Conservation (phyloP, 306 rosid species). For the Begonia masoniana region DNA sequence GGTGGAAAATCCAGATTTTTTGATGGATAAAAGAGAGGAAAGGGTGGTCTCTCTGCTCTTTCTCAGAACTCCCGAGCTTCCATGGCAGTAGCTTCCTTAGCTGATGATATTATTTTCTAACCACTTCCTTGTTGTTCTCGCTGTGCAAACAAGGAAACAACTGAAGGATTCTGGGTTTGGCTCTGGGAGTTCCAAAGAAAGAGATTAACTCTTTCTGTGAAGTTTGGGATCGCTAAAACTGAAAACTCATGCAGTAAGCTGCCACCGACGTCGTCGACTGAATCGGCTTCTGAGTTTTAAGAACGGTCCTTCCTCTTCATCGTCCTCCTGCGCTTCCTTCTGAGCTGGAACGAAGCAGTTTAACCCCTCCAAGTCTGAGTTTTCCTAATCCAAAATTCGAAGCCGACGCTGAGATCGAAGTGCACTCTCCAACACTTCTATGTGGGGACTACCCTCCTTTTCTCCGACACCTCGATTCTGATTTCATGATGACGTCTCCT, state of each 20-base stretch:
- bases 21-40: too few relatives aligned
- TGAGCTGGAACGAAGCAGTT: constrained; percentile 28
- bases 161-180: neutral
- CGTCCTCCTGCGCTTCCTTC: constrained; percentile 9
- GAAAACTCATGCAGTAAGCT: constrained; percentile 38
- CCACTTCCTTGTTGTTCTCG: too few relatives aligned
- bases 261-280: constrained; percentile 33
- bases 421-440: constrained; percentile 58
- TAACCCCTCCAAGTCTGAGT: constrained; percentile 56
- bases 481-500: constrained; percentile 84
- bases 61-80: too few relatives aligned
- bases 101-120: too few relatives aligned
- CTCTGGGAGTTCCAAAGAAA: neutral
- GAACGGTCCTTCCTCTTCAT: constrained; percentile 12
- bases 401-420: constrained; percentile 58
- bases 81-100: too few relatives aligned
- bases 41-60: too few relatives aligned
- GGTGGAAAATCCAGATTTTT: too few relatives aligned
- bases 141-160: too few relatives aligned
- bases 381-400: constrained; percentile 54
- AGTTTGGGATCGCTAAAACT: constrained; percentile 50
- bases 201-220: constrained; percentile 65
- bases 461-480: constrained; percentile 64
- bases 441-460: constrained; percentile 85
- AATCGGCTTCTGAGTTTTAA: constrained; percentile 29